Evolutionary conservation across 2,329 filamentous ascomycete genomes (phyloP).

Genomic region (Graphiopsis chlorocephala): DNA sequence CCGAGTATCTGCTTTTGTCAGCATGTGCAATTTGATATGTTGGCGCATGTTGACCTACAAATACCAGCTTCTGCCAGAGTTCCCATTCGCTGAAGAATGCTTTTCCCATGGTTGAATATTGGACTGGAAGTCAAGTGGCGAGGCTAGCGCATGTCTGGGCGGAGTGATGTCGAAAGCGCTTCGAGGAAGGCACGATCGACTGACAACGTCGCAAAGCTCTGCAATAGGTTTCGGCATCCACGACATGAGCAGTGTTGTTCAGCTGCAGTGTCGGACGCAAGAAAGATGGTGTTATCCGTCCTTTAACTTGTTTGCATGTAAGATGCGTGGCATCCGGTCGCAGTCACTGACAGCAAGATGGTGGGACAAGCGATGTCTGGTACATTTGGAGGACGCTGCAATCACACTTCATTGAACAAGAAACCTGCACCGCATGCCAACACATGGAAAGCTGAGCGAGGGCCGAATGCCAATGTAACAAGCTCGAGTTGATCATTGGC

Average conservation of each 20-base stretch:
- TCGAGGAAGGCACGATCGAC: slow-evolving; percentile 1
- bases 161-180: not conserved
- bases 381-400: not conserved
- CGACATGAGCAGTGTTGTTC: not conserved
- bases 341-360: not conserved
- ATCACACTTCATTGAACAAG: not conserved
- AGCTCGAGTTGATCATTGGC: not conserved
- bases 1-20: slow-evolving; percentile 62
- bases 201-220: not conserved
- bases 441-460: not conserved
- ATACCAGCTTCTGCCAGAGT: slow-evolving; percentile 86
- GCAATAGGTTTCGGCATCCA: not conserved
- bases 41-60: slow-evolving; percentile 57
- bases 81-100: slow-evolving; percentile 59
- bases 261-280: not conserved
- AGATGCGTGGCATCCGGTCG: not conserved
- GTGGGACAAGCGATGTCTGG: not conserved
- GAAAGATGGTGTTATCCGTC: not conserved
- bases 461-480: not conserved
- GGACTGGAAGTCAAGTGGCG: not conserved
- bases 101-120: not conserved
- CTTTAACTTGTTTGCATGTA: not conserved
- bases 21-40: slow-evolving; percentile 13
- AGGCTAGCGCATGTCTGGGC: not conserved
- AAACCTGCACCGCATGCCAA: not conserved